Conservation (phyloP, 768 basidiomycete species). For the Lepiota brunneoincarnata region DNA sequence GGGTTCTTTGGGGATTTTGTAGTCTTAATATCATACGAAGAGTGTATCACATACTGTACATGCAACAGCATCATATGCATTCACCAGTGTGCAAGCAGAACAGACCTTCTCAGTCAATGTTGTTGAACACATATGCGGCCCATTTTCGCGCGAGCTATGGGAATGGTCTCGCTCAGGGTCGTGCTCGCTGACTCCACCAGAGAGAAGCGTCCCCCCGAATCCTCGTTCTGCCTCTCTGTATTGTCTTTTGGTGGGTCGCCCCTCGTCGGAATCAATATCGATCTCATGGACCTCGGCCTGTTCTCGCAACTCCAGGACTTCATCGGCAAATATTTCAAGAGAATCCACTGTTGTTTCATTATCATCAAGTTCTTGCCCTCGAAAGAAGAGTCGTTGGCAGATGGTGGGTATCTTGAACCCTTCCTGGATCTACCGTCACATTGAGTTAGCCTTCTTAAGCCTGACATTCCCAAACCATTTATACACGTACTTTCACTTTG, state of each 20-base stretch:
- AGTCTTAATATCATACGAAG: slow-evolving; percentile 31
- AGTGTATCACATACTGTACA: slow-evolving; percentile 50
- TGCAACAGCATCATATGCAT: slow-evolving; percentile 36
- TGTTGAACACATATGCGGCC: slow-evolving; percentile 15
- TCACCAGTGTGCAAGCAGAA: slow-evolving; percentile 56
- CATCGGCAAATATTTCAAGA: slow-evolving; percentile 51
- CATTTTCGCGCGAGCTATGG: slow-evolving; percentile 25
- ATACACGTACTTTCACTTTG: slow-evolving; percentile 59
- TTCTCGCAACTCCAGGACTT: slow-evolving; percentile 64
- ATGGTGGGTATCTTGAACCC: slow-evolving; percentile 69
- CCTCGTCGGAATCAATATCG: slow-evolving; percentile 47
- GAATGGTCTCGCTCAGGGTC: slow-evolving; percentile 16
- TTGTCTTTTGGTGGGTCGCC: slow-evolving; percentile 33
- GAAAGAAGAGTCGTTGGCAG: slow-evolving; percentile 67
- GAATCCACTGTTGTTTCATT: slow-evolving; percentile 56
- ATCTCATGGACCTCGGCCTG: slow-evolving; percentile 60
- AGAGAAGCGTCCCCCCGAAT: slow-evolving; percentile 71
- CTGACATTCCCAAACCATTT: neutral
- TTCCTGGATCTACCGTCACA: slow-evolving; percentile 50
- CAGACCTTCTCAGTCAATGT: slow-evolving; percentile 40
- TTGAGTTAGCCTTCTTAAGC: neutral
- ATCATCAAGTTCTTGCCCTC: slow-evolving; percentile 61
- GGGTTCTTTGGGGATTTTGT: slow-evolving; percentile 19
- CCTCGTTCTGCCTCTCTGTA: slow-evolving; percentile 60
- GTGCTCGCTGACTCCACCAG: slow-evolving; percentile 32